Evolutionary conservation across 148 eudicot species (phyloP), one percentile per base, ranked within the genome.

Genomic region (Rhododendron ferrugineum): DNA sequence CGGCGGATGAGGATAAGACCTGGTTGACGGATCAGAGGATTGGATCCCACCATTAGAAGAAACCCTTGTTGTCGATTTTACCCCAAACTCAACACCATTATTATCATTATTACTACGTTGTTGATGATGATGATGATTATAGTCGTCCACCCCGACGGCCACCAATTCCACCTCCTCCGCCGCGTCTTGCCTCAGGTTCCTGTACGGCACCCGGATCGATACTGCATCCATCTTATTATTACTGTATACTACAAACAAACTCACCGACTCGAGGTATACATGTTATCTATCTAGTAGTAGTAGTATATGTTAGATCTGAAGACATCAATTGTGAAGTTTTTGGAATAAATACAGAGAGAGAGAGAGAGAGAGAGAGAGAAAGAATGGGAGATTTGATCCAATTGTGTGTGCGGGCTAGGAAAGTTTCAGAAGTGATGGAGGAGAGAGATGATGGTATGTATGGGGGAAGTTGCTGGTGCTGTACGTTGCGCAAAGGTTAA

Each of bases 131-230:
- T 44, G 28, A 81, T 50, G 9, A 5, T 11, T 15, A 5, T 26
- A 50, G 32, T 77, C 82, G 9, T 74, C 30, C 54, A 64, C 28
- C 18, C 42, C 62, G 3, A 46, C 49, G 49, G 49, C 49, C 49
- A 75, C 83, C 66, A 90, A 20, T 49, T 90, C 90, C 20, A 90
- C 90, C 84, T 88, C 91, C n/a, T 88, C 91, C n/a, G 13, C 64
- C 42, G n/a, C 82, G 11, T 34, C 81, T 42, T 88, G 86, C 72
- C 78, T 84, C 60, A 90, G 68, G 79, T 82, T 84, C 85, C 74
- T 84, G 86, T 90, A 90, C 20, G 91, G 88, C 37, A 90, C 90
- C 11, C 91, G 86, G 84, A 86, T 86, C 81, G 91, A 90, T 14
- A 80, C 68, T 37, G 84, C 82, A 70, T 90, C 90, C 91, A 90